Evolutionary conservation across 2,329 filamentous ascomycete genomes (phyloP).

Genomic region (Teratosphaeria destructans): DNA sequence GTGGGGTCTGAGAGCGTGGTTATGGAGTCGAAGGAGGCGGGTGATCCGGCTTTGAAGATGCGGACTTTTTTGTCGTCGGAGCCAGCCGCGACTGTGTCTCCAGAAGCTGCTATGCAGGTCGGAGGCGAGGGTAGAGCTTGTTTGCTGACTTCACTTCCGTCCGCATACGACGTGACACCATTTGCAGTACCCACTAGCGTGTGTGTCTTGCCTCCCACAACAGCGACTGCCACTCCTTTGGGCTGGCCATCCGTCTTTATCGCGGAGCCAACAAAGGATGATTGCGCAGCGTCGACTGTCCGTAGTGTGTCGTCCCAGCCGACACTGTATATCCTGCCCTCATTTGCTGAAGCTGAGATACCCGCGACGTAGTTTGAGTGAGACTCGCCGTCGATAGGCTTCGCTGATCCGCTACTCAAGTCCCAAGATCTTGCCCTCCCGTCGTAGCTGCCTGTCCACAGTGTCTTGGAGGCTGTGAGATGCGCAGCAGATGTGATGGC

Average conservation of each 20-base stretch:
- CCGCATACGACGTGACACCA: conserved; percentile 49
- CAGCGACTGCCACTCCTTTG: conserved; percentile 55
- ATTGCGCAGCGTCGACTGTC: conserved; percentile 62
- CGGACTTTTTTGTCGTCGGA: conserved; percentile 63
- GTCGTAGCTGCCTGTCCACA: conserved; percentile 89
- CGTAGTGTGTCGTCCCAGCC: conserved; percentile 92
- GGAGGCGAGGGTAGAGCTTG: conserved; percentile 49
- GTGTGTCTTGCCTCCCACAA: conserved; percentile 42
- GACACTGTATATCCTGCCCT: conserved; percentile 61
- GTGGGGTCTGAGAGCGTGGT: conserved; percentile 57
- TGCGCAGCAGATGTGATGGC: conserved; percentile 68
- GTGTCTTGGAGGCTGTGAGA: conserved; percentile 46
- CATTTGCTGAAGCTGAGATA: conserved; percentile 48
- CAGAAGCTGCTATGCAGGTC: conserved; percentile 60
- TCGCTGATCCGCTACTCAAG: conserved; percentile 55
- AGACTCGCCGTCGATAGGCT: conserved; percentile 63
- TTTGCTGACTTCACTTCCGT: conserved; percentile 36
- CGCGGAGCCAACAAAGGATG: conserved; percentile 61
- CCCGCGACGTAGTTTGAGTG: conserved; percentile 82
- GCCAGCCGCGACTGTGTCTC: conserved; percentile 62
- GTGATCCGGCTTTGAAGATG: conserved; percentile 55
- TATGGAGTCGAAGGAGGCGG: conserved; percentile 39
- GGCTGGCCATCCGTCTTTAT: conserved; percentile 68
- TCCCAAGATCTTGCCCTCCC: conserved; percentile 83
- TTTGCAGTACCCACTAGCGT: conserved; percentile 44